These are phyloP conservation scores for Nothophaeocryptopus gaeumannii DNA, from an alignment of 2,329 filamentous ascomycete genomes.

Conservation along the genomic window DNA sequence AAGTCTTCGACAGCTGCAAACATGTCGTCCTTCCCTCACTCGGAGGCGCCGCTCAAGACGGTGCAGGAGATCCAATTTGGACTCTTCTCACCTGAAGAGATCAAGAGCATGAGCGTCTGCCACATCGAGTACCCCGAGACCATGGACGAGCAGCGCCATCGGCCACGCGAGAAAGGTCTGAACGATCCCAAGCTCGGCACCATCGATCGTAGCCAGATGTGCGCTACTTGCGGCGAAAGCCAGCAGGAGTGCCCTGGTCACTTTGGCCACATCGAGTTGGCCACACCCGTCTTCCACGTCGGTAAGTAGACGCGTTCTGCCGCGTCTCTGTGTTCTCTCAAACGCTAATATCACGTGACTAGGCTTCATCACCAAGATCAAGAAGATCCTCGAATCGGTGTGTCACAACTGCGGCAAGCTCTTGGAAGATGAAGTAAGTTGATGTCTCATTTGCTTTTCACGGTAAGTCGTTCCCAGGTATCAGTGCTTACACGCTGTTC, in stretches of 20 bases:
- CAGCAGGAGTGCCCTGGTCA: conserved; percentile 96
- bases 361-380: conserved; percentile 98
- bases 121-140: conserved; percentile 98
- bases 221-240: conserved; percentile 91
- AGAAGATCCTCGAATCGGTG: conserved; percentile 97
- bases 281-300: conserved; percentile 90
- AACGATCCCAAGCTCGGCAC: conserved; percentile 96
- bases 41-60: conserved; percentile 91
- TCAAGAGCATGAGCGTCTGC: conserved; percentile 97
- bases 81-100: conserved; percentile 94
- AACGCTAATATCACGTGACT: conserved; percentile 34
- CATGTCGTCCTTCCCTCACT: conserved; percentile 93
- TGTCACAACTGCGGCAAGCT: conserved; percentile 99
- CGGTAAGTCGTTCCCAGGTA: conserved; percentile 28
- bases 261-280: conserved; percentile 97
- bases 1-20: conserved; percentile 43
- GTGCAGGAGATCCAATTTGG: conserved; percentile 99
- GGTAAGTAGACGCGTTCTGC: conserved; percentile 44
- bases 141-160: conserved; percentile 93
- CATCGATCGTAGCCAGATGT: conserved; percentile 93
- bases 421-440: conserved; percentile 95
- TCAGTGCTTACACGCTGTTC: conserved; percentile 45
- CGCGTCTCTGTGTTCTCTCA: too few relatives aligned
- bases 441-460: conserved; percentile 37
- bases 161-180: conserved; percentile 84